Evolutionary conservation across 495 filamentous ascomycete species (phyloP).

Genomic region (Achaetomiella virescens): DNA sequence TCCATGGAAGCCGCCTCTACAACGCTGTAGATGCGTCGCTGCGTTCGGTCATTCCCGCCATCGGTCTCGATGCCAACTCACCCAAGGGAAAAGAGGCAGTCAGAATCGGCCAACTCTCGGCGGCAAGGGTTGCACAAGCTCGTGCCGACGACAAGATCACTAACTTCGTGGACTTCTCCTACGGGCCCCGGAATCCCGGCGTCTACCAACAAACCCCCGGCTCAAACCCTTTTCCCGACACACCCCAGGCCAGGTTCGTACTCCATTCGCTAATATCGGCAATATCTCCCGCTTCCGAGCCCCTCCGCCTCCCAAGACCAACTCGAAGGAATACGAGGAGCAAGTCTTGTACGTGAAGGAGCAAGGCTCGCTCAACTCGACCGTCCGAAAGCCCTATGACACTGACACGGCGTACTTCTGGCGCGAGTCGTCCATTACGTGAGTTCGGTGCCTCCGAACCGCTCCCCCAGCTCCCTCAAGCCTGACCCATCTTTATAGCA

Average conservation of each 20-base stretch:
- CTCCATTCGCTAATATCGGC: slow-evolving; percentile 24
- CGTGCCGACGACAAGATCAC: slow-evolving; percentile 28
- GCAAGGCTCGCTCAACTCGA: slow-evolving; percentile 24
- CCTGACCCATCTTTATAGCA: slow-evolving; percentile 1
- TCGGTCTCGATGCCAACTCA: slow-evolving; percentile 26
- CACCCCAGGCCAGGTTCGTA: slow-evolving; percentile 26
- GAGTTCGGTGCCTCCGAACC: neutral
- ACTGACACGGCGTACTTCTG: slow-evolving; percentile 33
- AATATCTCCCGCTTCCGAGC: slow-evolving; percentile 23
- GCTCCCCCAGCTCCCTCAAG: neutral
- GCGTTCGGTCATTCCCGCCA: slow-evolving; percentile 22
- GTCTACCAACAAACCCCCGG: slow-evolving; percentile 30
- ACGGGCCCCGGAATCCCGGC: slow-evolving; percentile 19
- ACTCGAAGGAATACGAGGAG: slow-evolving; percentile 17
- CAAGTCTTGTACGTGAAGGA: slow-evolving; percentile 23
- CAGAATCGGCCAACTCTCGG: slow-evolving; percentile 23
- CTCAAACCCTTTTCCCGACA: slow-evolving; percentile 25
- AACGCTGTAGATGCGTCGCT: slow-evolving; percentile 22
- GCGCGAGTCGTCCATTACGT: slow-evolving; percentile 30
- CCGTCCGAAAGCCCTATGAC: slow-evolving; percentile 17
- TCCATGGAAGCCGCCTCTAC: slow-evolving; percentile 33
- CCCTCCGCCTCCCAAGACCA: slow-evolving; percentile 22
- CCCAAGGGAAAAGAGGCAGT: slow-evolving; percentile 20
- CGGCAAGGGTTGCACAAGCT: slow-evolving; percentile 20
- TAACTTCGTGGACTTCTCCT: slow-evolving; percentile 31